Conservation (phyloP, 805 yeast species). For the Yamadazyma scolyti region DNA sequence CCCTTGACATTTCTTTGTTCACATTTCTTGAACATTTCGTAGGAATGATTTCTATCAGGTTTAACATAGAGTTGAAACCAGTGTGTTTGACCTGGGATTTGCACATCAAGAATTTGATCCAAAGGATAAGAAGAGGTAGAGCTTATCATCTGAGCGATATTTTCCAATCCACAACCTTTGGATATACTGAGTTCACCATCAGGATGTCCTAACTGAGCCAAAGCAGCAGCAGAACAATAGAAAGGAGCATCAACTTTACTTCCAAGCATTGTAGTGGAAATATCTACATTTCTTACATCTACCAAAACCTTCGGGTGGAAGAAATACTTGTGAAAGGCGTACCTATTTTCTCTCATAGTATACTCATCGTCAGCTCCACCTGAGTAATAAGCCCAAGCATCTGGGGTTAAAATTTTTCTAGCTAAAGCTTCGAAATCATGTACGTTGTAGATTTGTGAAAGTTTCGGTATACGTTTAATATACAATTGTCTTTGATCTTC, state of each 20-base stretch:
- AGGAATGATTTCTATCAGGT: slow-evolving; percentile 29
- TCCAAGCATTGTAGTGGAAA: slow-evolving; percentile 47
- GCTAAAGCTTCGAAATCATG: slow-evolving; percentile 39
- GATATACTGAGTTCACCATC: slow-evolving; percentile 43
- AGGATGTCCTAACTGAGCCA: slow-evolving; percentile 40
- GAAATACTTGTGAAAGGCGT: slow-evolving; percentile 78
- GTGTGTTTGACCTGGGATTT: slow-evolving; percentile 23
- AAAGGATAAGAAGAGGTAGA: slow-evolving; percentile 37
- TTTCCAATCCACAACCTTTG: slow-evolving; percentile 35
- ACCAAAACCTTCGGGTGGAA: slow-evolving; percentile 78
- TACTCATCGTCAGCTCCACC: slow-evolving; percentile 88
- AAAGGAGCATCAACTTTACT: slow-evolving; percentile 39
- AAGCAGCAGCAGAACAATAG: slow-evolving; percentile 48
- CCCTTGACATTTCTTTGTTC: slow-evolving; percentile 42
- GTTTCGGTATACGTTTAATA: slow-evolving; percentile 20
- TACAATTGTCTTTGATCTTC: slow-evolving; percentile 2
- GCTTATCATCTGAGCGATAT: slow-evolving; percentile 48
- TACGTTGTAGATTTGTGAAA: slow-evolving; percentile 27
- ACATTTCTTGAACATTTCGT: slow-evolving; percentile 30
- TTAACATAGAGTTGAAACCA: slow-evolving; percentile 51
- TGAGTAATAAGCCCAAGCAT: slow-evolving; percentile 30
- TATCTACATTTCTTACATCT: slow-evolving; percentile 66
- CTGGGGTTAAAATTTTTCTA: slow-evolving; percentile 20
- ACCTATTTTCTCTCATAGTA: slow-evolving; percentile 79
- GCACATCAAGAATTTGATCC: slow-evolving; percentile 37